These are phyloP conservation scores for Colletotrichum sp. DNA, from an alignment of 2,329 filamentous ascomycete genomes.

Conservation along the genomic window DNA sequence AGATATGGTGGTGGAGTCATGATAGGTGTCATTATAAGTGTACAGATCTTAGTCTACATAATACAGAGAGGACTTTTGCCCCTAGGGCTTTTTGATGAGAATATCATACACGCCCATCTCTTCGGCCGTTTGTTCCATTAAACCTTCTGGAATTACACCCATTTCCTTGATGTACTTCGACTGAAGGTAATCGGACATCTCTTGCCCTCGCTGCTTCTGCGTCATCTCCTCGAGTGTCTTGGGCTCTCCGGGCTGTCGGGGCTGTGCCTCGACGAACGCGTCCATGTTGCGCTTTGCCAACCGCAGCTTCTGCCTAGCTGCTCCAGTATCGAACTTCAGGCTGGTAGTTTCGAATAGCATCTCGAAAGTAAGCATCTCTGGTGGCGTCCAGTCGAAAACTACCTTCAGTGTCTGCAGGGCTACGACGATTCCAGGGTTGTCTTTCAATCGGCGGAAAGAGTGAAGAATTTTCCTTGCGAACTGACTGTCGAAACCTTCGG, in stretches of 20 bases:
- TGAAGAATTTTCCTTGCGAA: constrained; percentile 56
- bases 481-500: constrained; percentile 48
- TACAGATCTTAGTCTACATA: constrained; percentile 6
- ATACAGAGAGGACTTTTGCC: constrained; percentile 1
- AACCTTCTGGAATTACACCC: constrained; percentile 23
- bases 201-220: constrained; percentile 37
- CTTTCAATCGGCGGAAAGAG: constrained; percentile 52
- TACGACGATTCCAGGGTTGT: constrained; percentile 49
- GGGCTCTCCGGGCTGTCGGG: constrained; percentile 26
- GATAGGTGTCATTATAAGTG: constrained; percentile 11
- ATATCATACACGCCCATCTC: constrained; percentile 49
- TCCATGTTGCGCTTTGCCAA: constrained; percentile 48
- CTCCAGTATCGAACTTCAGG: constrained; percentile 45
- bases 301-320: constrained; percentile 45
- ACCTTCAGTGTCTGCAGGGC: constrained; percentile 49
- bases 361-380: constrained; percentile 52
- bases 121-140: constrained; percentile 37
- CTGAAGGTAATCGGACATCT: constrained; percentile 48
- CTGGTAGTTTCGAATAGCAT: constrained; percentile 49
- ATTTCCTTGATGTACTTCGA: constrained; percentile 37
- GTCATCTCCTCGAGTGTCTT: constrained; percentile 40
- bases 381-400: constrained; percentile 47
- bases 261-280: constrained; percentile 22
- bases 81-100: neutral
- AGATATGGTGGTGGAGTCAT: neutral